Evolutionary conservation across 805 yeast genomes (phyloP).

Genomic region (Clavispora asparagi): DNA sequence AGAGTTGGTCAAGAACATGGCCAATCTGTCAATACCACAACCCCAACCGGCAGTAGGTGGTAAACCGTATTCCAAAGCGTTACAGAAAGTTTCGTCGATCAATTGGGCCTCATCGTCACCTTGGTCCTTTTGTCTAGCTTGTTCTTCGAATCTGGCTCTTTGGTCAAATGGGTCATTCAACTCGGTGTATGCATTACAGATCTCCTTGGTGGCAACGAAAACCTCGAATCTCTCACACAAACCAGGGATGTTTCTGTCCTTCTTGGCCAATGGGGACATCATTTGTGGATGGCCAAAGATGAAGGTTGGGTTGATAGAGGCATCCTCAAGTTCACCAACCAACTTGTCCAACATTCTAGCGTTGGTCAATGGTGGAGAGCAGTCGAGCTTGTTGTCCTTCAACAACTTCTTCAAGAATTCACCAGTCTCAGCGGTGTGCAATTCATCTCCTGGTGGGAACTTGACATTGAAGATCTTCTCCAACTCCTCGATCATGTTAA

Average conservation of each 20-base stretch:
- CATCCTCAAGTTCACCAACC: slow-evolving; percentile 94
- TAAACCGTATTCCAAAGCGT: slow-evolving; percentile 95
- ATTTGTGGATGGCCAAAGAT: slow-evolving; percentile 98
- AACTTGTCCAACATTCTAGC: slow-evolving; percentile 98
- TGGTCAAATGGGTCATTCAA: slow-evolving; percentile 98
- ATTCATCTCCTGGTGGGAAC: slow-evolving; percentile 93
- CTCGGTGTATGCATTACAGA: slow-evolving; percentile 97
- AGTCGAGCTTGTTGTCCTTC: slow-evolving; percentile 75
- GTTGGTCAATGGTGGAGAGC: slow-evolving; percentile 90
- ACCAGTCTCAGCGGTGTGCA: slow-evolving; percentile 92
- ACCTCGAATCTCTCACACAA: slow-evolving; percentile 98
- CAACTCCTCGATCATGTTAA: slow-evolving; percentile 93
- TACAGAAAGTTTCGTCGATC: slow-evolving; percentile 94
- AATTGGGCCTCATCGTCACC: slow-evolving; percentile 99
- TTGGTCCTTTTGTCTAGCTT: slow-evolving; percentile 96
- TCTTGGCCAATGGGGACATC: slow-evolving; percentile 99
- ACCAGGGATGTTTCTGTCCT: slow-evolving; percentile 88
- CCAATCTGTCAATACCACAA: slow-evolving; percentile 95
- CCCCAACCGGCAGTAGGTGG: slow-evolving; percentile 99
- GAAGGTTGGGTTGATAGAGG: slow-evolving; percentile 94
- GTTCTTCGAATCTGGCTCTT: slow-evolving; percentile 96
- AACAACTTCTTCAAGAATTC: slow-evolving; percentile 79
- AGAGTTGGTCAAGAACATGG: slow-evolving; percentile 96
- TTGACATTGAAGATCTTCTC: slow-evolving; percentile 81
- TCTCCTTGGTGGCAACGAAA: slow-evolving; percentile 97